Base-by-base conservation (phyloP, 2,329 filamentous ascomycete genomes). In the Xylariomycetidae sp. region DNA sequence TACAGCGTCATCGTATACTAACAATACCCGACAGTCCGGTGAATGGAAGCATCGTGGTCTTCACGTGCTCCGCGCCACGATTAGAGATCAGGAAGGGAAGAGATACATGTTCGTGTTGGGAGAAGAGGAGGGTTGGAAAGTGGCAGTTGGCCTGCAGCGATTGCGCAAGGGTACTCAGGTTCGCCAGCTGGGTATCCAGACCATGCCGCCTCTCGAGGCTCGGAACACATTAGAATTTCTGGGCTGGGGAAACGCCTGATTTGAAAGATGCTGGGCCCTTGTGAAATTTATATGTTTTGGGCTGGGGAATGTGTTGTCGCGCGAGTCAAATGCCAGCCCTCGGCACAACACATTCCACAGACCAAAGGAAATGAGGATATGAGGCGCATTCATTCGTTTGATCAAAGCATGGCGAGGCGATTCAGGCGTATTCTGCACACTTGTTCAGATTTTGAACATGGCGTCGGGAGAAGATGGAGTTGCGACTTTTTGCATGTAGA, bases 81-180 rank as follows among this genome's bases (percentile, higher is more conserved):
- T 83, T 37, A 65, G 77, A 34, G 80, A 85, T 49, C 75, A 80
- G 44, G 79, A 82, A 40, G 77, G 76, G 27, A 81, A 80, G 59
- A 69, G 77, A 22, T 82, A 76, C 50, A 56, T 84, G 22, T 83
- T 84, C 50, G 69, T 84, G 8, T 60, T 84, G 20, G 65, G 69
- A 25, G 77, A 83, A 51, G 70, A 77, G 40, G 80, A 85, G 54
- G 71, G 70, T 17, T 84, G 80, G 80, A 85, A 85, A 67, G 63
- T 85, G 16, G 68, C 76, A 2, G 63, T 74, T 22, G 79, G 76
- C 3, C 53, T 85, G 46, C 74, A 80, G 54, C 67, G 73, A 27
- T 57, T 85, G 47, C 63, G 77, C 33, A 69, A 70, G 34, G 79
- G 80, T 5, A 72, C 71, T 3, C 77, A 80, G 54, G 74, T 72